Base-by-base conservation (phyloP, 495 filamentous ascomycete species). In the Letharia lupina region DNA sequence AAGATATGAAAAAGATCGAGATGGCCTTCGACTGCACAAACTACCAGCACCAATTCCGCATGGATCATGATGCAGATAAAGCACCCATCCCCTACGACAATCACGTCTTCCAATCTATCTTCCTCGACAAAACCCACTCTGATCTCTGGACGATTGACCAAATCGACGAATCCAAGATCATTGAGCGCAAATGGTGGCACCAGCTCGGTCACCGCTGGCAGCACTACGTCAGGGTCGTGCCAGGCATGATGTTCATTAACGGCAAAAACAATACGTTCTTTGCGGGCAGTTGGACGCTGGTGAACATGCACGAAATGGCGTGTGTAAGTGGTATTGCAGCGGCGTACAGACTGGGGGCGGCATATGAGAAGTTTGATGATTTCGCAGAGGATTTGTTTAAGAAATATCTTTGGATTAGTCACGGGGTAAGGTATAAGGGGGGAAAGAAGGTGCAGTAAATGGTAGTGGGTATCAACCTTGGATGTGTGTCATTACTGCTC, bases 1-100 rank as follows among this genome's bases (percentile, higher is more conserved):
- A 81, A 16, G 86, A 89, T 68, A 81, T 80, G 15, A 78, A 79
- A 16, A 89, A 89, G 68, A 87, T 95, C 12, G 90, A 95, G 70
- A 93, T 95, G 90, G 87, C 83, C 67, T 95, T 93, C 74, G 89
- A 93, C 73, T 90, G 88, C 75, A 88, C 86, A 23, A 89, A 91
- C 70, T 95, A 95, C 76, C 90, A 95, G 72, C 80, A 87, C 66
- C 90, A 95, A 74, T 91, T 95, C 71, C 84, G 86, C 2, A 77
- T 80, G 47, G 73, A 74, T 18, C 42, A 77, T n/a, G 73, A 76
- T 2, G 74, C 75, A 3, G 77, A 80, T 10, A 70, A 73, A 16
- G 68, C 75, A 0, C 68, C 78, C 5, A 74, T 78, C 52, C 77
- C 80, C 0, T 79, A 80, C 60, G 81, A 86, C 31, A 73, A 79